phyloP scores from a whole-genome alignment of 2,329 filamentous ascomycete species.

The Bretziella fagacearum region DNA sequence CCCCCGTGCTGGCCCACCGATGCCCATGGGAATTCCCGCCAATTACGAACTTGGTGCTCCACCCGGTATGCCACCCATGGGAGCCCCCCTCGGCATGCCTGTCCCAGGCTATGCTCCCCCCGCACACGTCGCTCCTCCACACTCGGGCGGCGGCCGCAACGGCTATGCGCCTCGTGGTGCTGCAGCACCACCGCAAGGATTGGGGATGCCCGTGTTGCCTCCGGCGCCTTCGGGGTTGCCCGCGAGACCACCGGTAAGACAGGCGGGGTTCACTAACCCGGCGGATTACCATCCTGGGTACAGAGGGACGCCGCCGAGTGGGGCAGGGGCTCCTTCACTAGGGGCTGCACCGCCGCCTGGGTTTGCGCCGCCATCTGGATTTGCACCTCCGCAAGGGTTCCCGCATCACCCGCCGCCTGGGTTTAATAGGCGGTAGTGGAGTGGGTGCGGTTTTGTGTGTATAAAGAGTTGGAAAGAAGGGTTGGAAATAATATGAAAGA shows the following conservation, averaged over 20 bases:
- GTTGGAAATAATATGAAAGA: background rate
- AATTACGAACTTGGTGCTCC: background rate
- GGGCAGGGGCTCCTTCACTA: constrained; percentile 21
- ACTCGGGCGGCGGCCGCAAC: background rate
- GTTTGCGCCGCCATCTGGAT: constrained; percentile 27
- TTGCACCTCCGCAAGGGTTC: constrained; percentile 29
- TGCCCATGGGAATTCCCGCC: constrained; percentile 23
- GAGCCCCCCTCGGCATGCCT: constrained; percentile 22
- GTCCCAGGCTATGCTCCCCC: background rate
- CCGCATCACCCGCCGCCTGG: constrained; percentile 17
- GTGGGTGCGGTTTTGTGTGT: background rate
- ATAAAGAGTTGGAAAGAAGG: background rate
- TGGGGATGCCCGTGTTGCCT: constrained; percentile 24
- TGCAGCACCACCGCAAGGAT: constrained; percentile 14
- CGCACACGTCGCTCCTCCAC: too few species aligned
- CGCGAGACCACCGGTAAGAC: constrained; percentile 22
- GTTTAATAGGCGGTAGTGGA: constrained; percentile 15
- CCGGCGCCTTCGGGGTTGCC: constrained; percentile 34
- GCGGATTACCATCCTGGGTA: constrained; percentile 32
- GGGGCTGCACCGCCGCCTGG: constrained; percentile 17
- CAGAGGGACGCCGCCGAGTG: constrained; percentile 22
- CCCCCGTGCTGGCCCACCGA: constrained; percentile 18
- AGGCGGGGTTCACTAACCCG: constrained; percentile 29
- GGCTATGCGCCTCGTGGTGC: constrained; percentile 5
- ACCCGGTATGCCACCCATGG: too few species aligned